Percentiles rank a stretch among this genome's conserved stretches.
Evolutionary conservation across 331 rosid genomes (phyloP).

Genomic region (Spiraea crenata): DNA sequence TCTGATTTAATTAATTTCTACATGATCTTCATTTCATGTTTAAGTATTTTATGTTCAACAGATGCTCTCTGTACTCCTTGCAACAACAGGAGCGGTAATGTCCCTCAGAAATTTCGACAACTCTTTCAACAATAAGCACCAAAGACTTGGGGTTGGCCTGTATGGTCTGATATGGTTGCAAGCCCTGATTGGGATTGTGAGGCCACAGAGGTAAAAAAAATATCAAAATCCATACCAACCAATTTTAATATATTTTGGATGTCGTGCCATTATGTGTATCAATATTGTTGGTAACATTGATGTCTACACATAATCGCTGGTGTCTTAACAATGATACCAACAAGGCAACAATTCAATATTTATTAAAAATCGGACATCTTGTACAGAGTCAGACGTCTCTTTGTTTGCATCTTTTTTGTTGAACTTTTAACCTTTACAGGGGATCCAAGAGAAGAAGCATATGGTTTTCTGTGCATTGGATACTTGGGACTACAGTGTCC

Average conservation of each 20-base stretch:
- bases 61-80: conserved; percentile 62
- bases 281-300: no score
- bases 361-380: no score
- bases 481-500: conserved; percentile 59
- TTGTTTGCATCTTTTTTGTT: background rate
- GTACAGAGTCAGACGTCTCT: no score
- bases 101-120: conserved; percentile 87
- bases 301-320: no score
- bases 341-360: no score
- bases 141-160: conserved; percentile 77
- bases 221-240: background rate
- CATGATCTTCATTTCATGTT: background rate
- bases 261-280: no score
- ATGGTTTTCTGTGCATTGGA: conserved; percentile 80
- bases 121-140: conserved; percentile 81
- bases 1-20: background rate
- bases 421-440: conserved; percentile 33
- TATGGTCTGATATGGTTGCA: conserved; percentile 83
- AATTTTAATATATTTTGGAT: no score
- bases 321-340: no score
- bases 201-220: conserved; percentile 67
- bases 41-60: conserved; percentile 33
- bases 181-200: conserved; percentile 52
- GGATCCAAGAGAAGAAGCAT: conserved; percentile 66
- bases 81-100: conserved; percentile 85